These are phyloP conservation scores for Vitis hybrid DNA, from an alignment of 177 flowering plant species.

Conservation along the genomic window DNA sequence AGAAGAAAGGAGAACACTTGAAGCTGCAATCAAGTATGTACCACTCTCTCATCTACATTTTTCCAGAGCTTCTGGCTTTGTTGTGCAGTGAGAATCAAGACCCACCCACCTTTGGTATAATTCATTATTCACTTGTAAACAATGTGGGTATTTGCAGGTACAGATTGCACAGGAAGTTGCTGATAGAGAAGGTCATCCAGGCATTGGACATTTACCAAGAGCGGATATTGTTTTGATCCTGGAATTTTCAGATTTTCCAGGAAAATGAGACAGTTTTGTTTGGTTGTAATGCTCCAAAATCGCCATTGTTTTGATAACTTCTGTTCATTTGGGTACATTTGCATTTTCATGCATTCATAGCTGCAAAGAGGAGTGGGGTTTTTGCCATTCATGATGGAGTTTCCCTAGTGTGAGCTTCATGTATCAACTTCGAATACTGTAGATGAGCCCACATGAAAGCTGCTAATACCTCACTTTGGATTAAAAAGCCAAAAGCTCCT, in stretches of 20 bases:
- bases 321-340: too few species aligned
- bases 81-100: background rate
- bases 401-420: too few species aligned
- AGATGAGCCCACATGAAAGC: too few species aligned
- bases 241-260: background rate
- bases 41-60: background rate
- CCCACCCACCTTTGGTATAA: background rate
- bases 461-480: too few species aligned
- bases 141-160: constrained; percentile 52
- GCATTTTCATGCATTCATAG: too few species aligned
- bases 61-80: background rate
- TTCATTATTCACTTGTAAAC: background rate
- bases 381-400: too few species aligned
- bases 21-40: constrained; percentile 78
- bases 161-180: constrained; percentile 68
- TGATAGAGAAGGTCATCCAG: constrained; percentile 64
- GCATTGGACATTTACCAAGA: constrained; percentile 82
- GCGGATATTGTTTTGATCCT: constrained; percentile 53
- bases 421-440: too few species aligned
- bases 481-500: too few species aligned
- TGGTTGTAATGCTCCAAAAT: background rate
- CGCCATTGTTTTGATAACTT: too few species aligned
- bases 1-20: constrained; percentile 62
- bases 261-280: constrained; percentile 5
- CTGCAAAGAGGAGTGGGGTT: too few species aligned